These are phyloP conservation scores for Curvularia sp. DNA, from an alignment of 2,329 filamentous ascomycete genomes.

Conservation along the genomic window DNA sequence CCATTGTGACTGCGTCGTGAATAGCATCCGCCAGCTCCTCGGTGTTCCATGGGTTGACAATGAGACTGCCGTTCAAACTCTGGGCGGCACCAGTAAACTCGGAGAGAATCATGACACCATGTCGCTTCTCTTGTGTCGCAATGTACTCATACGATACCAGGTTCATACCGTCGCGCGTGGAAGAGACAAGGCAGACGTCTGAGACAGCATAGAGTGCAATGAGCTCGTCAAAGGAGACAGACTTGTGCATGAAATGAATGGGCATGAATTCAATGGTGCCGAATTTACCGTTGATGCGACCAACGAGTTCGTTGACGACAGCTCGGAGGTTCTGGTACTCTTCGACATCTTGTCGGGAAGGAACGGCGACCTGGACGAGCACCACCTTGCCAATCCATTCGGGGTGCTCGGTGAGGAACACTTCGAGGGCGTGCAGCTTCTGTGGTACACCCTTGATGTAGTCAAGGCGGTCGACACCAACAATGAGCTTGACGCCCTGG, in stretches of 20 bases:
- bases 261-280: conserved; percentile 98
- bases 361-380: conserved; percentile 93
- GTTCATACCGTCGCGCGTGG: conserved; percentile 99
- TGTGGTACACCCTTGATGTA: conserved; percentile 99
- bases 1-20: conserved; percentile 96
- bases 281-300: conserved; percentile 95
- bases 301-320: conserved; percentile 95
- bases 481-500: conserved; percentile 93
- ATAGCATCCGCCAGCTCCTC: conserved; percentile 93
- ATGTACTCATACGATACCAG: conserved; percentile 98
- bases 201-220: conserved; percentile 92
- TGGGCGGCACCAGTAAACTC: conserved; percentile 97
- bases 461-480: conserved; percentile 94
- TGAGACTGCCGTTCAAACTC: conserved; percentile 88
- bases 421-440: conserved; percentile 94
- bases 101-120: conserved; percentile 92
- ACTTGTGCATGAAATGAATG: conserved; percentile 98
- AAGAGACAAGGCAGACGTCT: conserved; percentile 90
- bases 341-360: conserved; percentile 92
- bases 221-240: conserved; percentile 91
- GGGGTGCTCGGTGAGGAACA: conserved; percentile 95
- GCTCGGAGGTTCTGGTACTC: conserved; percentile 97
- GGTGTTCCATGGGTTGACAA: conserved; percentile 98
- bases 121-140: conserved; percentile 85
- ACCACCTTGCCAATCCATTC: conserved; percentile 99